phyloP scores from a whole-genome alignment of 345 rosid genomes.

The Eucalyptus cloeziana region DNA sequence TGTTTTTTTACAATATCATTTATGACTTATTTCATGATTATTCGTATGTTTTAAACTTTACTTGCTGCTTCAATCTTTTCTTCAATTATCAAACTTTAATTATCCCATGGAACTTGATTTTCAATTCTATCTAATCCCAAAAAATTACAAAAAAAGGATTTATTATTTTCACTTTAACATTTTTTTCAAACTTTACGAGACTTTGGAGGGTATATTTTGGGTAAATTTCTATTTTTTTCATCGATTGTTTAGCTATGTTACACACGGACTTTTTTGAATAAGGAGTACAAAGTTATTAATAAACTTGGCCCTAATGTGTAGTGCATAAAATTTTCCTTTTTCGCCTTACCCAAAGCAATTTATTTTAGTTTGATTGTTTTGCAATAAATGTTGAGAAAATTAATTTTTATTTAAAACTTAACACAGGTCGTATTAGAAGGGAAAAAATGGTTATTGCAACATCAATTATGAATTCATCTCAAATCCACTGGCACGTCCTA shows the following conservation, averaged over 20 bases:
- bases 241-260: neutral
- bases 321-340: neutral
- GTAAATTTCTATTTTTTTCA: neutral
- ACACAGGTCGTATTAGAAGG: neutral
- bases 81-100: neutral
- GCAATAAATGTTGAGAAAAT: neutral
- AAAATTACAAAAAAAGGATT: neutral
- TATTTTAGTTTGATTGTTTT: neutral
- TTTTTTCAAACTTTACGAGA: neutral
- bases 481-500: neutral
- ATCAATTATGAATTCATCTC: neutral
- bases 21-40: neutral
- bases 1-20: neutral
- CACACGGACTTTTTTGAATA: neutral
- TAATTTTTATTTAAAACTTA: neutral
- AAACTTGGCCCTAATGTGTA: neutral
- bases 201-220: neutral
- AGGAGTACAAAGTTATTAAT: neutral
- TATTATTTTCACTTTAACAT: neutral
- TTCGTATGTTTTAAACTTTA: neutral
- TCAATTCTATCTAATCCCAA: neutral
- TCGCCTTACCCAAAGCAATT: neutral
- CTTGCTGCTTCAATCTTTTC: neutral
- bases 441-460: neutral
- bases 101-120: neutral